A percentile compares a stretch with the other conserved stretches of the same genome.
Conservation (phyloP, 2,329 filamentous ascomycete species). For the Fusarium tupiense region DNA sequence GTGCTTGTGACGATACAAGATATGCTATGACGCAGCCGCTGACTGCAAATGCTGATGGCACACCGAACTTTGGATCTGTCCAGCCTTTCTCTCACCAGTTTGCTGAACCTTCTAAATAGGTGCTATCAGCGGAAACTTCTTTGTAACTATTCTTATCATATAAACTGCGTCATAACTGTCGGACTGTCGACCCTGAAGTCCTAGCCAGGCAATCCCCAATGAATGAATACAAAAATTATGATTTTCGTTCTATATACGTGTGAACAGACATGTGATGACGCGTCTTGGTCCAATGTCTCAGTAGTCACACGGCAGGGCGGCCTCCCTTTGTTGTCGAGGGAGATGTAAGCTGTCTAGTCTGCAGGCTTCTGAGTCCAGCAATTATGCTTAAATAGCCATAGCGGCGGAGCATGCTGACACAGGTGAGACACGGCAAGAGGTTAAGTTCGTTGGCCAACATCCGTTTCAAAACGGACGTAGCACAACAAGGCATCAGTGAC, state of each 20-base stretch:
- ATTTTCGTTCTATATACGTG: neutral
- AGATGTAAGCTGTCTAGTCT: neutral
- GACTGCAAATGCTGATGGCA: conserved; percentile 60
- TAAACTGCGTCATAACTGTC: neutral
- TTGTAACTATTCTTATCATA: neutral
- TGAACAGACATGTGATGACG: neutral
- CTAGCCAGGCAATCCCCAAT: neutral
- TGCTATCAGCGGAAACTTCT: rapidly evolving
- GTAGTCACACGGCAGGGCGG: neutral
- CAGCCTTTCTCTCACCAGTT: conserved; percentile 36
- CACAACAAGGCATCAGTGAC: neutral
- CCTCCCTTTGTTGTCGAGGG: neutral
- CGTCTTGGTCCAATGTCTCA: neutral
- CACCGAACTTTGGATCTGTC: conserved; percentile 60
- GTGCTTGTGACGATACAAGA: conserved; percentile 62
- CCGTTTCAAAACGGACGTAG: neutral
- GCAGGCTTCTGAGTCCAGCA: neutral
- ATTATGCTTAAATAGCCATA: neutral
- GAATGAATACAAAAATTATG: neutral
- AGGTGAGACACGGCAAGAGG: neutral
- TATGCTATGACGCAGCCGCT: conserved; percentile 65
- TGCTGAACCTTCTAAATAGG: conserved; percentile 3
- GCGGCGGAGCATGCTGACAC: neutral
- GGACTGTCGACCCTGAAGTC: neutral
- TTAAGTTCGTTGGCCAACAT: neutral